Conservation (phyloP, 768 basidiomycete genomes). For the Collybia sordida region DNA sequence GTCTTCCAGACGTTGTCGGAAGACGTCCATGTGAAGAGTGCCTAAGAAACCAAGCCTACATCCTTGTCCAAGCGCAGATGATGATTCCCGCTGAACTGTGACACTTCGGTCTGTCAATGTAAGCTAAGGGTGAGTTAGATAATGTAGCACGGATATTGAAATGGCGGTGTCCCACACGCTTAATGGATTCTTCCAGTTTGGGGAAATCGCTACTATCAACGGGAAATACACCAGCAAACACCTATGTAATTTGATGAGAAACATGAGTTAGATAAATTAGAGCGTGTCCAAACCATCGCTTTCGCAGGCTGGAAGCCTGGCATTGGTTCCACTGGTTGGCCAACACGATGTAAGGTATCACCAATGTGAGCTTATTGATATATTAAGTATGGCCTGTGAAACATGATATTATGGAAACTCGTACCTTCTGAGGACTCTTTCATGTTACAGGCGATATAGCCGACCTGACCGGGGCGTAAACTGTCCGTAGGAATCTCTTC, state of each 20-base stretch:
- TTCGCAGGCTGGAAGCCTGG: conserved; percentile 91
- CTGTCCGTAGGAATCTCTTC: conserved; percentile 75
- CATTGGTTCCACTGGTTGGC: conserved; percentile 76
- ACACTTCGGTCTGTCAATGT: conserved; percentile 88
- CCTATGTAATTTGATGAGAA: conserved; percentile 40
- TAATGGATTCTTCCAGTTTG: conserved; percentile 95
- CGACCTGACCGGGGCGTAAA: conserved; percentile 79
- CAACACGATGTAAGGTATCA: conserved; percentile 83
- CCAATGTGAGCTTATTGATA: conserved; percentile 77
- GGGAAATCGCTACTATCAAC: conserved; percentile 88
- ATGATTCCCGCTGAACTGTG: conserved; percentile 87
- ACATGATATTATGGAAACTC: not conserved
- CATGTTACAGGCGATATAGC: conserved; percentile 95
- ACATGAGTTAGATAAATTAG: not conserved
- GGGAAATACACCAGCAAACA: conserved; percentile 94
- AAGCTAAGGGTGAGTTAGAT: conserved; percentile 44
- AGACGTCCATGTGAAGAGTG: conserved; percentile 94
- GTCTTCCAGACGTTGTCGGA: conserved; percentile 94
- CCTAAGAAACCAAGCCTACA: conserved; percentile 94
- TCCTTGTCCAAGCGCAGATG: conserved; percentile 92
- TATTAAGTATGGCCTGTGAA: not conserved
- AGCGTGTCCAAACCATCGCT: conserved; percentile 69
- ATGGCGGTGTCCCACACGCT: conserved; percentile 53
- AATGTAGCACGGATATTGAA: conserved; percentile 4
- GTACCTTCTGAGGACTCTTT: conserved; percentile 92